Conservation (phyloP, 2,329 filamentous ascomycete genomes). For the Chalaropsis thielavioides region DNA sequence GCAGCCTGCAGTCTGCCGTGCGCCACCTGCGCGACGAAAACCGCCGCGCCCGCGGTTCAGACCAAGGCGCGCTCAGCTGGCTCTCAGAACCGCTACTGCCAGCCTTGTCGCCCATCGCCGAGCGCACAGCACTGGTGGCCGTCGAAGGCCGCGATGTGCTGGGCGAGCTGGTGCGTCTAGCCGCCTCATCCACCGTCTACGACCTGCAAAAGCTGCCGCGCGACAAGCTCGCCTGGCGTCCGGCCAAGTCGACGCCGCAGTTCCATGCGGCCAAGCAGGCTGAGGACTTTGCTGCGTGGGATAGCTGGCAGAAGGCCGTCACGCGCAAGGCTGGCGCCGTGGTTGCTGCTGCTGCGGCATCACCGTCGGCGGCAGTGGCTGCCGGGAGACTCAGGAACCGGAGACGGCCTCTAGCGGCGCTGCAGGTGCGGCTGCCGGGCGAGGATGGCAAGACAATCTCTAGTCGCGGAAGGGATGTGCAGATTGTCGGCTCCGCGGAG, state of each 20-base stretch:
- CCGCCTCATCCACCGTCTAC: conserved; percentile 40
- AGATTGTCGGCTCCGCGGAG: conserved; percentile 39
- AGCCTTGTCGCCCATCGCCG: conserved; percentile 36
- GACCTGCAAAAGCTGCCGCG: conserved; percentile 43
- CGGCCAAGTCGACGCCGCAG: conserved; percentile 46
- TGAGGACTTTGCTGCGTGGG: conserved; percentile 51
- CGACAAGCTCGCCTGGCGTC: conserved; percentile 52
- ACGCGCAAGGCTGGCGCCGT: conserved; percentile 37
- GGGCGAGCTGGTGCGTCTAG: conserved; percentile 49
- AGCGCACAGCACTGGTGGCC: conserved; percentile 38
- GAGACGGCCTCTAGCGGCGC: conserved; percentile 30
- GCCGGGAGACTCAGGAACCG: conserved; percentile 16
- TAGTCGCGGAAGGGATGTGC: conserved; percentile 29
- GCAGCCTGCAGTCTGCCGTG: conserved; percentile 47
- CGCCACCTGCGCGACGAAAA: conserved; percentile 55
- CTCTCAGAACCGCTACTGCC: conserved; percentile 45
- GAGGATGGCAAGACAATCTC: conserved; percentile 31
- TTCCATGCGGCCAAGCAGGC: conserved; percentile 51
- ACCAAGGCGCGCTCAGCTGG: conserved; percentile 46
- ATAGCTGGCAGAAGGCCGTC: conserved; percentile 41
- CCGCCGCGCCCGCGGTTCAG: conserved; percentile 42
- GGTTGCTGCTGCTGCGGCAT: conserved; percentile 14
- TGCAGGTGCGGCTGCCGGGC: conserved; percentile 38
- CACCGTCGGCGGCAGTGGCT: conserved; percentile 9
- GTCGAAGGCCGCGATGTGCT: conserved; percentile 51